phyloP scores from a whole-genome alignment of 176 grass and related monocot genomes.

The Pontederia paniculata region DNA sequence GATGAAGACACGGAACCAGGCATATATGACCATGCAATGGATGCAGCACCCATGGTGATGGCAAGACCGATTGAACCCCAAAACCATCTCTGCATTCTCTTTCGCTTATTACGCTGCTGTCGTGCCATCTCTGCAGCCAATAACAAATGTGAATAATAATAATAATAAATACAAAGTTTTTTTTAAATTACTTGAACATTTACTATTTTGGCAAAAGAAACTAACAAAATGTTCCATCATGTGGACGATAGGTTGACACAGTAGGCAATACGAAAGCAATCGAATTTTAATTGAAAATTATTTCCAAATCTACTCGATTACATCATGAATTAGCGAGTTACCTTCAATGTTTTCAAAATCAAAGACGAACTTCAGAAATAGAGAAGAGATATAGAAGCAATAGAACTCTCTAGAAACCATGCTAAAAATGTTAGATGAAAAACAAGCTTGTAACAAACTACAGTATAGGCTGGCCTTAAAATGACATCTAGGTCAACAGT shows the following conservation, averaged over 20 bases:
- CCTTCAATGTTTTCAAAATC: too few relatives aligned
- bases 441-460: too few relatives aligned
- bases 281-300: too few relatives aligned
- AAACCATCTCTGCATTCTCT: constrained; percentile 78
- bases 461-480: too few relatives aligned
- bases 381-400: too few relatives aligned
- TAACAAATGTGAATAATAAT: not conserved
- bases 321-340: too few relatives aligned
- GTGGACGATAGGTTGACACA: not conserved
- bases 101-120: constrained; percentile 52
- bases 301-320: too few relatives aligned
- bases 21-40: constrained; percentile 77
- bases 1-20: constrained; percentile 26
- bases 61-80: constrained; percentile 83
- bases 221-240: not conserved
- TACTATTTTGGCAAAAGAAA: not conserved
- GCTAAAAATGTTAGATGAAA: too few relatives aligned
- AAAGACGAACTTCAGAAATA: too few relatives aligned
- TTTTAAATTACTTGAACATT: not conserved
- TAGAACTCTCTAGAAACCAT: too few relatives aligned
- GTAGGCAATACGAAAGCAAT: too few relatives aligned
- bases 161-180: not conserved
- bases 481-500: too few relatives aligned
- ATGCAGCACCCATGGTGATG: constrained; percentile 49
- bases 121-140: constrained; percentile 57